Percentiles rank a stretch among this genome's conserved stretches.
Evolutionary conservation across 192 early-diverging fungal species (phyloP).

Genomic region (Backusella psychrophila): DNA sequence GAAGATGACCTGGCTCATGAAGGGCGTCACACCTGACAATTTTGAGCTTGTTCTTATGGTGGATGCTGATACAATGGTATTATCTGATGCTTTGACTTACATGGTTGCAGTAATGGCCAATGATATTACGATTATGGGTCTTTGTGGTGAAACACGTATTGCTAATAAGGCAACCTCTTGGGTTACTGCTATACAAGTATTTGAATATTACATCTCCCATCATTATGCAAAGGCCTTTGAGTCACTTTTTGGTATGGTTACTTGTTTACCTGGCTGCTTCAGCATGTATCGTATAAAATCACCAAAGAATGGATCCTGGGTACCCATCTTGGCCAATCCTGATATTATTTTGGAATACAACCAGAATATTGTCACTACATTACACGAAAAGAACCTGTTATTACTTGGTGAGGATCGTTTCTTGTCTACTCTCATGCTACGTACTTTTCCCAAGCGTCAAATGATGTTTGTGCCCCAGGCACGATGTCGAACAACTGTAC

Average conservation of each 20-base stretch:
- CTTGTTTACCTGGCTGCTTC: constrained; percentile 96
- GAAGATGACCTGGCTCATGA: constrained; percentile 73
- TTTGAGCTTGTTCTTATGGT: constrained; percentile 78
- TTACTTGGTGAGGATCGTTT: constrained; percentile 87
- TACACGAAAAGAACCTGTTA: constrained; percentile 83
- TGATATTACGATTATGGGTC: constrained; percentile 89
- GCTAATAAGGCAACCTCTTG: constrained; percentile 85
- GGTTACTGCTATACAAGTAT: constrained; percentile 90
- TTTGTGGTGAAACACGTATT: constrained; percentile 97
- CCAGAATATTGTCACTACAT: constrained; percentile 72
- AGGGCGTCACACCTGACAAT: constrained; percentile 82
- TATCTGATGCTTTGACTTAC: constrained; percentile 70
- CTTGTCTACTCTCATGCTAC: constrained; percentile 80
- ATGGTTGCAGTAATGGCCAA: constrained; percentile 95
- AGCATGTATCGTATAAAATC: constrained; percentile 94
- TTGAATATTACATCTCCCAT: constrained; percentile 96
- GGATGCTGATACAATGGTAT: constrained; percentile 89
- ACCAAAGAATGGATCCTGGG: constrained; percentile 65
- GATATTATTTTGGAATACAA: constrained; percentile 80
- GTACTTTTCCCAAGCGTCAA: constrained; percentile 81
- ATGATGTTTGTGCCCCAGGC: constrained; percentile 85
- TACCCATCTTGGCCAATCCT: constrained; percentile 84
- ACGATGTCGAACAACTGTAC: constrained; percentile 79
- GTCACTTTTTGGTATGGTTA: constrained; percentile 91
- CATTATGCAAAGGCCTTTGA: constrained; percentile 94